These are phyloP conservation scores for Tritrichomonas foetus DNA, from an alignment of 208 protist species.

Conservation along the genomic window DNA sequence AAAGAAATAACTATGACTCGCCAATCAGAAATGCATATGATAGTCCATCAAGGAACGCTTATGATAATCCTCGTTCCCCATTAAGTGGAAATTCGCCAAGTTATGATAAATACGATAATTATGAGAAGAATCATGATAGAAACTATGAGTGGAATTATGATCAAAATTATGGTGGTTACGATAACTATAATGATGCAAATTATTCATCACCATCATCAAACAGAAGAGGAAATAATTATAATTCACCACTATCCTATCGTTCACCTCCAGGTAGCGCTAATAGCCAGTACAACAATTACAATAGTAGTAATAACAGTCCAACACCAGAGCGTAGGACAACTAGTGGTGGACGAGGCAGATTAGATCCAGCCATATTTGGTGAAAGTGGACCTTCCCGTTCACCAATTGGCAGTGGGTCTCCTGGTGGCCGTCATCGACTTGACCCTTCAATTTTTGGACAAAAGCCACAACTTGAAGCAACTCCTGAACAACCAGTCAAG, in stretches of 20 bases:
- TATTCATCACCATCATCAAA: background rate
- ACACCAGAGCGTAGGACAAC: background rate
- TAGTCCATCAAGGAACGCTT: too few species aligned
- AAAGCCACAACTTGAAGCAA: background rate
- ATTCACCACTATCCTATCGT: background rate
- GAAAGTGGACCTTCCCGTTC: background rate
- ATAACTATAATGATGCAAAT: background rate
- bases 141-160: too few species aligned
- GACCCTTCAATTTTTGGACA: background rate
- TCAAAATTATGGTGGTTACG: background rate
- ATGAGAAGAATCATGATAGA: too few species aligned
- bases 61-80: too few species aligned
- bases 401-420: background rate
- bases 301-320: background rate
- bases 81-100: too few species aligned
- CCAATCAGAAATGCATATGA: too few species aligned
- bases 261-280: background rate
- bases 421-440: background rate
- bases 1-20: too few species aligned
- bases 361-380: background rate
- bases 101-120: too few species aligned
- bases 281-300: background rate
- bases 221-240: too few species aligned
- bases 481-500: background rate
- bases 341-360: background rate